These are phyloP conservation scores for Colletotrichum sublineola DNA, from an alignment of 2,329 filamentous ascomycete genomes.

Conservation along the genomic window DNA sequence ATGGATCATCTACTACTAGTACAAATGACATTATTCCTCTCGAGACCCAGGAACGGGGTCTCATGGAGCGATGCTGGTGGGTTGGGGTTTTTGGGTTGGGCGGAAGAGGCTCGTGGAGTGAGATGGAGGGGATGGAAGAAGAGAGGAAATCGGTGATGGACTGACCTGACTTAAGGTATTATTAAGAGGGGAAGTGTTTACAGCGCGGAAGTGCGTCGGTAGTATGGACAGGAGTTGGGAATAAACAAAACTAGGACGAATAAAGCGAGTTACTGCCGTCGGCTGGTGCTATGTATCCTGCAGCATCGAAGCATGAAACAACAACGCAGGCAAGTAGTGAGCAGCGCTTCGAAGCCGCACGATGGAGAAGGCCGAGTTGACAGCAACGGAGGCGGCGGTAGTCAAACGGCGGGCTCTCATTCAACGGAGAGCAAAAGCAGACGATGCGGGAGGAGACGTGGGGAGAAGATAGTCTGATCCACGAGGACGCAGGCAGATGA, in stretches of 20 bases:
- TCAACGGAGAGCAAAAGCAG: slow-evolving; percentile 32
- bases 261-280: slow-evolving; percentile 32
- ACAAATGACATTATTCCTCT: slow-evolving; percentile 47
- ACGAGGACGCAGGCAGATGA: slow-evolving; percentile 38
- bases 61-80: slow-evolving; percentile 48
- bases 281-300: slow-evolving; percentile 43
- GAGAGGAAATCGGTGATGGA: slow-evolving; percentile 40
- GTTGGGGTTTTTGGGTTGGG: slow-evolving; percentile 24
- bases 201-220: slow-evolving; percentile 30
- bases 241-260: slow-evolving; percentile 40
- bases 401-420: slow-evolving; percentile 23
- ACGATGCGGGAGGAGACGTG: slow-evolving; percentile 32
- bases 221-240: slow-evolving; percentile 35
- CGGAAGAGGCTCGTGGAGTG: slow-evolving; percentile 42
- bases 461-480: slow-evolving; percentile 41
- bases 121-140: slow-evolving; percentile 44
- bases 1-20: slow-evolving; percentile 41
- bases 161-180: slow-evolving; percentile 44
- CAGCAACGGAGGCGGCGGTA: slow-evolving; percentile 19
- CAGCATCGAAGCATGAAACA: slow-evolving; percentile 43
- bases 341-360: slow-evolving; percentile 12
- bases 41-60: slow-evolving; percentile 53
- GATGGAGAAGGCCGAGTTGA: slow-evolving; percentile 27
- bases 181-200: slow-evolving; percentile 33
- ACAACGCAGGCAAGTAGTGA: slow-evolving; percentile 23